Percentiles rank a stretch among this genome's conserved stretches.
Conservation (phyloP, 176 grass and related monocot species). For the Saccharum officinarum region DNA sequence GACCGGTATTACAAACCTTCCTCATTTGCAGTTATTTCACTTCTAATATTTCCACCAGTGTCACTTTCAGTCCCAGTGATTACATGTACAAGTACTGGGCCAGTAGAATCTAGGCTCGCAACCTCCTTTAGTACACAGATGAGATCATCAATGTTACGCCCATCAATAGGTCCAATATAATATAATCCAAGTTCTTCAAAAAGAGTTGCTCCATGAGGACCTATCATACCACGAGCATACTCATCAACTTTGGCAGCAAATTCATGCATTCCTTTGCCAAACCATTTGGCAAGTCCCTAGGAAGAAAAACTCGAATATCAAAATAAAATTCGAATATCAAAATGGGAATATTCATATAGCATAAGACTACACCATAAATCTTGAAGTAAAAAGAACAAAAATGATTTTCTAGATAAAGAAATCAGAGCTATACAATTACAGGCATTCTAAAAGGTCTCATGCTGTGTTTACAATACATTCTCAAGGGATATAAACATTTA, state of each 20-base stretch:
- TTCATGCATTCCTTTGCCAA: conserved; percentile 80
- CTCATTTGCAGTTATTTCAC: conserved; percentile 22
- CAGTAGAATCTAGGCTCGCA: conserved; percentile 62
- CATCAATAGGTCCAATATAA: conserved; percentile 84
- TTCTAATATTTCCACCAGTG: conserved; percentile 24
- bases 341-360: neutral
- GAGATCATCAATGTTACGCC: conserved; percentile 78
- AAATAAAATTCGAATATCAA: conserved; percentile 20
- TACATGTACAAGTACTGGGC: conserved; percentile 71
- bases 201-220: conserved; percentile 70
- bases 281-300: conserved; percentile 72
- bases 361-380: conserved; percentile 3
- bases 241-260: conserved; percentile 83
- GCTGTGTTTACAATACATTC: neutral
- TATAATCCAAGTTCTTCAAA: conserved; percentile 89
- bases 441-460: neutral
- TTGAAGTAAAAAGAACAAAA: neutral
- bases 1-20: conserved; percentile 32
- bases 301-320: conserved; percentile 32
- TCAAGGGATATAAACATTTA: conserved; percentile 28
- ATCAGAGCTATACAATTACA: neutral
- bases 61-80: conserved; percentile 62
- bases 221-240: conserved; percentile 80
- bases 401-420: neutral
- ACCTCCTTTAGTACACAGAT: conserved; percentile 79